phyloP scores from a whole-genome alignment of 495 filamentous ascomycete species.

The Lentithecium fluviatile region DNA sequence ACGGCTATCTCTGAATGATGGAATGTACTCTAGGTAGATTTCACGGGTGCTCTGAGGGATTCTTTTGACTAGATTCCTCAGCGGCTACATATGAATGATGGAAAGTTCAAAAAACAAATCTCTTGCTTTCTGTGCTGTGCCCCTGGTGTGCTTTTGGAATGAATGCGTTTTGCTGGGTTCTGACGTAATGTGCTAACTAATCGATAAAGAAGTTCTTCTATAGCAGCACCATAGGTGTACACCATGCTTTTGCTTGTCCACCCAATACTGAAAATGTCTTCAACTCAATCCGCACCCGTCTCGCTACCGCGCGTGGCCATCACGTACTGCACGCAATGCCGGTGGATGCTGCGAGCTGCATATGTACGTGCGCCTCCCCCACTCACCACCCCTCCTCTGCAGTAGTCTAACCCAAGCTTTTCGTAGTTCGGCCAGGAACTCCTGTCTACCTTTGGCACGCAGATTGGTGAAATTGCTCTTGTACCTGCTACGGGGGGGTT shows the following conservation, averaged over 20 bases:
- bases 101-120: neutral
- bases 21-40: constrained; percentile 27
- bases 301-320: constrained; percentile 45
- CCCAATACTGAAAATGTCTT: constrained; percentile 14
- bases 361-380: constrained; percentile 35
- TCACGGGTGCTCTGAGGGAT: constrained; percentile 15
- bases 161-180: too few relatives aligned
- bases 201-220: too few relatives aligned
- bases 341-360: constrained; percentile 83
- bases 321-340: constrained; percentile 48
- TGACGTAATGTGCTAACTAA: too few relatives aligned
- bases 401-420: neutral
- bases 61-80: constrained; percentile 3
- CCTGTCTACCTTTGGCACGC: constrained; percentile 86
- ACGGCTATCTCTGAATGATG: constrained; percentile 16
- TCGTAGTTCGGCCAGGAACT: constrained; percentile 93
- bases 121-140: too few relatives aligned
- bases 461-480: constrained; percentile 87
- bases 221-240: too few relatives aligned
- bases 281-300: constrained; percentile 31
- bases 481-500: constrained; percentile 80
- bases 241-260: too few relatives aligned
- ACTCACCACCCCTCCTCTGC: neutral
- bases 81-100: constrained; percentile 5
- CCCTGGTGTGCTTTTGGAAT: too few relatives aligned